Evolutionary conservation across 108 stramenopile genomes (phyloP).

Genomic region (Cylindrotheca fusiformis): DNA sequence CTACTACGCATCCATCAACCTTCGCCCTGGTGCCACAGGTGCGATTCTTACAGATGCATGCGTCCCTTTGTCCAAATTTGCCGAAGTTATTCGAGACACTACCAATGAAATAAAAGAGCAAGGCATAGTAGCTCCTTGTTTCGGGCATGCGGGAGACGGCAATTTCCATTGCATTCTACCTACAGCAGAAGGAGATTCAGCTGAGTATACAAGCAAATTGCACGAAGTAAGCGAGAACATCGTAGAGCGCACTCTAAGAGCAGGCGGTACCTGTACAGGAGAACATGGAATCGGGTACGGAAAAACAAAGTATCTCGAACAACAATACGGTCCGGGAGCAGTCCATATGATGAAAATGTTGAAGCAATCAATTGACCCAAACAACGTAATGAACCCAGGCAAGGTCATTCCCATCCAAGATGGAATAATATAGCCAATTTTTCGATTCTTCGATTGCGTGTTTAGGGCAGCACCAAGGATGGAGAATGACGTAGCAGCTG

Average conservation of each 20-base stretch:
- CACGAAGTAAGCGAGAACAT: slow-evolving; percentile 62
- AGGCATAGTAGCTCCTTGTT: slow-evolving; percentile 81
- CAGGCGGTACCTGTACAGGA: slow-evolving; percentile 96
- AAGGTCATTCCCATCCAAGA: slow-evolving; percentile 58
- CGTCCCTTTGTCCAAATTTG: slow-evolving; percentile 89
- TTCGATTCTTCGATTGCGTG: too few relatives aligned
- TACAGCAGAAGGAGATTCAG: slow-evolving; percentile 56
- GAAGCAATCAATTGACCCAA: slow-evolving; percentile 89
- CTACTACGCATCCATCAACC: slow-evolving; percentile 74
- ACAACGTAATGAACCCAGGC: slow-evolving; percentile 92
- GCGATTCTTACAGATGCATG: slow-evolving; percentile 90
- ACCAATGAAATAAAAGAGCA: slow-evolving; percentile 57
- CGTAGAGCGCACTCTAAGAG: slow-evolving; percentile 56
- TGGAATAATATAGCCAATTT: too few relatives aligned
- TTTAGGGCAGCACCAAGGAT: neutral
- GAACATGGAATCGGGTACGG: slow-evolving; percentile 97
- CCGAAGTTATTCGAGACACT: slow-evolving; percentile 74
- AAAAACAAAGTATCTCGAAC: slow-evolving; percentile 78
- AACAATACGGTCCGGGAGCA: slow-evolving; percentile 83
- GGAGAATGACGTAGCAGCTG: neutral
- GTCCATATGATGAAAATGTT: slow-evolving; percentile 81
- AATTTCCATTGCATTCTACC: slow-evolving; percentile 95
- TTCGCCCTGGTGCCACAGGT: slow-evolving; percentile 53
- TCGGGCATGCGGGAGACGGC: slow-evolving; percentile 97
- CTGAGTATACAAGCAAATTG: slow-evolving; percentile 65